Evolutionary conservation across 2,329 filamentous ascomycete species (phyloP).

Genomic region (Scytalidium lignicola): DNA sequence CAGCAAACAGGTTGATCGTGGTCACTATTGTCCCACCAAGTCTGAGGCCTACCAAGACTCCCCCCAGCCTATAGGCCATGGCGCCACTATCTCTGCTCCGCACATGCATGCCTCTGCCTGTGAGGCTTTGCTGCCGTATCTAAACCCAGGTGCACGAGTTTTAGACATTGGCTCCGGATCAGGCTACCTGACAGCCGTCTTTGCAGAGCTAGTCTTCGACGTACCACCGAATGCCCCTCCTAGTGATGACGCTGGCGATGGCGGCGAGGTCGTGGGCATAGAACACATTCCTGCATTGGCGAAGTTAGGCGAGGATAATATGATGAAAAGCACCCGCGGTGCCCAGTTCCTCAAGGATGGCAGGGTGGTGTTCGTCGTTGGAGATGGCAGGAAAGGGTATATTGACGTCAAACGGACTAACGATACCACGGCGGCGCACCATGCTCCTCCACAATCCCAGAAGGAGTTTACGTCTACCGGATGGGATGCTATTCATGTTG

Average conservation of each 20-base stretch:
- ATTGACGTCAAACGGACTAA: conserved; percentile 31
- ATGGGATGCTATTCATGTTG: conserved; percentile 95
- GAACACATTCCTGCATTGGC: conserved; percentile 66
- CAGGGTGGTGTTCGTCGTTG: conserved; percentile 66
- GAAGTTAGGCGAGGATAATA: conserved; percentile 59
- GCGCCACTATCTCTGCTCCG: conserved; percentile 66
- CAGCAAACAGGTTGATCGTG: conserved; percentile 69
- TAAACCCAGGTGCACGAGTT: conserved; percentile 47
- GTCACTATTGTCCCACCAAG: conserved; percentile 73
- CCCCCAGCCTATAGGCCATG: conserved; percentile 62
- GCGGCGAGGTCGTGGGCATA: conserved; percentile 57
- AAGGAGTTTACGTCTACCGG: conserved; percentile 39
- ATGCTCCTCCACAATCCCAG: not conserved
- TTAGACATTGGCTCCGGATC: conserved; percentile 73
- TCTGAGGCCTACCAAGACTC: conserved; percentile 65
- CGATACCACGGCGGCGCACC: not conserved
- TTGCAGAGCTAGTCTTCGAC: conserved; percentile 55
- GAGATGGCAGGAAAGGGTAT: conserved; percentile 68
- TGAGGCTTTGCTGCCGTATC: conserved; percentile 55
- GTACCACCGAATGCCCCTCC: not conserved
- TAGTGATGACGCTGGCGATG: conserved; percentile 12
- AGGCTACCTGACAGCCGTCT: conserved; percentile 81
- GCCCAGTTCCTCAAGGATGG: conserved; percentile 55
- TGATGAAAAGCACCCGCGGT: conserved; percentile 58
- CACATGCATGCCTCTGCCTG: conserved; percentile 67